Conservation (phyloP, 2,329 filamentous ascomycete species). For the Cladosporium austrohemisphaericum region DNA sequence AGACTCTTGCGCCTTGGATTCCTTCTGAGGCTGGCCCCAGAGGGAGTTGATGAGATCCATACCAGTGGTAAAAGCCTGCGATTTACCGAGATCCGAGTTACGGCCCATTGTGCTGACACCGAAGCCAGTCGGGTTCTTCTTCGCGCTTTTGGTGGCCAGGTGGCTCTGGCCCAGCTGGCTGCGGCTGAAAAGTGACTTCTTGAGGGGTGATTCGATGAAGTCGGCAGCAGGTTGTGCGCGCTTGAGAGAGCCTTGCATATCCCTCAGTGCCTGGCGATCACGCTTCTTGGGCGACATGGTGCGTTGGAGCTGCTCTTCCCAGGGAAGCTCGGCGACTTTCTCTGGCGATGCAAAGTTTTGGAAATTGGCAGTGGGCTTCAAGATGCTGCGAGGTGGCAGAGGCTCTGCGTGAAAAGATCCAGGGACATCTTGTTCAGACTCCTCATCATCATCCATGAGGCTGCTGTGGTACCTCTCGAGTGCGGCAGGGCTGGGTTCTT, state of each 20-base stretch:
- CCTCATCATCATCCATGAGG: constrained; percentile 59
- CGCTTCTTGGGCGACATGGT: constrained; percentile 93
- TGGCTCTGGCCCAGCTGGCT: constrained; percentile 38
- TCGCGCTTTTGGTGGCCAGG: constrained; percentile 31
- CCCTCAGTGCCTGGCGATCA: constrained; percentile 69
- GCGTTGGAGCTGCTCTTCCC: constrained; percentile 88
- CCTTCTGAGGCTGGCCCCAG: constrained; percentile 67
- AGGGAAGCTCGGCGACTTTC: constrained; percentile 67
- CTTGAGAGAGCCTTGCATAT: constrained; percentile 59
- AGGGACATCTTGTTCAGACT: constrained; percentile 69
- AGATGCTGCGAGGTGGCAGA: constrained; percentile 52
- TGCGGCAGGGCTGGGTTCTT: constrained; percentile 27
- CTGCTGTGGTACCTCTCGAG: constrained; percentile 28
- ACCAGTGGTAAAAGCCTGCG: constrained; percentile 72
- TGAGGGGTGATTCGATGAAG: constrained; percentile 52
- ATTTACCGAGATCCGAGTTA: constrained; percentile 23
- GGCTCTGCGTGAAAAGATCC: constrained; percentile 72
- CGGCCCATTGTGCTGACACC: constrained; percentile 19
- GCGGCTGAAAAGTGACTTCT: constrained; percentile 84
- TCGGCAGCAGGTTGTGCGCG: constrained; percentile 42
- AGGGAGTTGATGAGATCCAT: constrained; percentile 96
- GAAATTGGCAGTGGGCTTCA: constrained; percentile 38
- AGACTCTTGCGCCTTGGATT: constrained; percentile 44
- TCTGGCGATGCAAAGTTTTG: constrained; percentile 48
- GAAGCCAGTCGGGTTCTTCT: constrained; percentile 23